Conservation (phyloP, 495 filamentous ascomycete genomes). For the Penicillium pulvis region DNA sequence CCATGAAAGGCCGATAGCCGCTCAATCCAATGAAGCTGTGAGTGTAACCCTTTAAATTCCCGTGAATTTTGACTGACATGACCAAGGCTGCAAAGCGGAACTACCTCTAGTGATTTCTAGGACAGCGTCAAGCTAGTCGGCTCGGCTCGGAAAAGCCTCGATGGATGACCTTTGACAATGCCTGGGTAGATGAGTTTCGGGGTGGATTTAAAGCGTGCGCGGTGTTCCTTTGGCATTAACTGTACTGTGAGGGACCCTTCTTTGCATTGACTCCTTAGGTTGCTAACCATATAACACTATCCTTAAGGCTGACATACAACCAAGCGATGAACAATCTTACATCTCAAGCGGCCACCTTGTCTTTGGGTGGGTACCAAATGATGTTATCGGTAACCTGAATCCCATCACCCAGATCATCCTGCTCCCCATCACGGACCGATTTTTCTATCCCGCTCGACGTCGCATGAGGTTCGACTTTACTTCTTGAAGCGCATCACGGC, state of each 20-base stretch:
- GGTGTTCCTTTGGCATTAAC: conserved; percentile 69
- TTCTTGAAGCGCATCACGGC: conserved; percentile 73
- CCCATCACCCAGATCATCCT: conserved; percentile 76
- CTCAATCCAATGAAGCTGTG: conserved; percentile 48
- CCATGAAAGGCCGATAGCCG: conserved; percentile 67
- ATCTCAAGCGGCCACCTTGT: conserved; percentile 73
- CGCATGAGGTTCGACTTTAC: conserved; percentile 65
- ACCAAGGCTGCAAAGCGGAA: conserved; percentile 46
- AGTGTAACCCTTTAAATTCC: conserved; percentile 2
- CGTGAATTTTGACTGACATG: neutral
- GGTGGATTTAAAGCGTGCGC: conserved; percentile 70
- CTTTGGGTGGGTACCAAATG: conserved; percentile 71
- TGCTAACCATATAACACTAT: neutral
- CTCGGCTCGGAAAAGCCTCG: conserved; percentile 38
- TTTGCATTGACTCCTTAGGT: neutral
- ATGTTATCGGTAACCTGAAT: conserved; percentile 77
- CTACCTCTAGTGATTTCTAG: conserved; percentile 56
- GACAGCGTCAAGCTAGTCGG: conserved; percentile 63
- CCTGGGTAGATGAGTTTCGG: conserved; percentile 71
- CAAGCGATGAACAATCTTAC: conserved; percentile 70
- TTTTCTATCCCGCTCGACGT: conserved; percentile 70
- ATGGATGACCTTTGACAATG: conserved; percentile 77
- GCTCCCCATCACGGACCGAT: conserved; percentile 70
- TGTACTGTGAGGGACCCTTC: conserved; percentile 52
- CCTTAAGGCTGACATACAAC: conserved; percentile 55